phyloP scores from a whole-genome alignment of 495 filamentous ascomycete species.

The Annulohypoxylon moriforme region DNA sequence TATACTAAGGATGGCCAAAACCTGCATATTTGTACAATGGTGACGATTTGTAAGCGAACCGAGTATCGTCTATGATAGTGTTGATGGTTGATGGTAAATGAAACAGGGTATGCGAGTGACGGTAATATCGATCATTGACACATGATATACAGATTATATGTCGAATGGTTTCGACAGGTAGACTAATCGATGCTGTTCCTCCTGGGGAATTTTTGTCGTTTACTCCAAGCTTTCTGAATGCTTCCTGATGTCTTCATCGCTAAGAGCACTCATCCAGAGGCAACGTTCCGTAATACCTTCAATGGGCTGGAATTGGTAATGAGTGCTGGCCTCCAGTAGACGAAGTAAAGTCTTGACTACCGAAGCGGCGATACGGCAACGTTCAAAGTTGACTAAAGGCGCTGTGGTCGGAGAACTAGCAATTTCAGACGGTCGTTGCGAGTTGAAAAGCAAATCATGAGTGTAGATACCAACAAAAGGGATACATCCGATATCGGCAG shows the following conservation, averaged over 20 bases:
- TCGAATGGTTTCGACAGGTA: conserved; percentile 8
- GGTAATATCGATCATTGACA: conserved; percentile 30
- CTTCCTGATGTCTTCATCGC: conserved; percentile 81
- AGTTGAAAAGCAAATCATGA: conserved; percentile 96
- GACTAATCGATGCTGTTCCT: neutral
- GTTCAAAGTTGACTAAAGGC: conserved; percentile 93
- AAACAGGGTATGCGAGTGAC: conserved; percentile 40
- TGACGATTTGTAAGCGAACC: conserved; percentile 23
- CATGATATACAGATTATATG: conserved; percentile 42
- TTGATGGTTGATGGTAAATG: conserved; percentile 32
- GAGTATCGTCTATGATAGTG: conserved; percentile 40
- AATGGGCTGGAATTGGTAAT: conserved; percentile 86
- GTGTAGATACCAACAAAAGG: conserved; percentile 96
- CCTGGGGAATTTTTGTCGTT: neutral
- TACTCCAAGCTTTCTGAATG: conserved; percentile 57
- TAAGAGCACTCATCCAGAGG: conserved; percentile 92
- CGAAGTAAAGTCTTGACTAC: conserved; percentile 93
- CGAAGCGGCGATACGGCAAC: conserved; percentile 87
- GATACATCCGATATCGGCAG: conserved; percentile 85
- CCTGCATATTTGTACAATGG: conserved; percentile 37
- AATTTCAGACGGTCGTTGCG: conserved; percentile 82
- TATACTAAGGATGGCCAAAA: conserved; percentile 28
- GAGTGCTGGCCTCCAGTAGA: conserved; percentile 89
- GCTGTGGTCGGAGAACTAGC: conserved; percentile 72
- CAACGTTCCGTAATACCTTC: conserved; percentile 90